Percentiles rank a stretch among this genome's conserved stretches.
Conservation (phyloP, 148 eudicot species). For the Chenopodium album region DNA sequence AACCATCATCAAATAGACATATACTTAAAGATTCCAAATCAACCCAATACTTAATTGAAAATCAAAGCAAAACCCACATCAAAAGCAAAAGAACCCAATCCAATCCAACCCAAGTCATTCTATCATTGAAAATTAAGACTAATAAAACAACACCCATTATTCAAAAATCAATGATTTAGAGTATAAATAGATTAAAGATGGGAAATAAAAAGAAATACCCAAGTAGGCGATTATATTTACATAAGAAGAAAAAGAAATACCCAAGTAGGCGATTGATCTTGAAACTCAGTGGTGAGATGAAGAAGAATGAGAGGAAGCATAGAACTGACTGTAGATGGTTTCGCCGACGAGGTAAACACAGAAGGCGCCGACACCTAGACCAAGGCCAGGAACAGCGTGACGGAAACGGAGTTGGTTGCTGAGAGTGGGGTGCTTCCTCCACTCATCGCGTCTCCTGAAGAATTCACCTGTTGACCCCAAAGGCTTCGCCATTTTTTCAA, state of each 20-base stretch:
- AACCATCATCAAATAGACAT: background rate
- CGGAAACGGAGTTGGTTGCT: slow-evolving; percentile 79
- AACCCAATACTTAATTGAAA: background rate
- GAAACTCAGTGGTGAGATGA: slow-evolving; percentile 42
- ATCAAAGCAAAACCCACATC: background rate
- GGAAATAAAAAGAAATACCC: background rate
- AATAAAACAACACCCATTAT: background rate
- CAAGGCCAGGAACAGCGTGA: slow-evolving; percentile 83
- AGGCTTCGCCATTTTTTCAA: slow-evolving; percentile 53
- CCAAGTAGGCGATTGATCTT: slow-evolving; percentile 1
- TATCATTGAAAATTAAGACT: background rate
- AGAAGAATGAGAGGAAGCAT: slow-evolving; percentile 46
- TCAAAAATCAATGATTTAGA: background rate
- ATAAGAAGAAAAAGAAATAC: background rate
- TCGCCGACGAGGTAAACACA: slow-evolving; percentile 70
- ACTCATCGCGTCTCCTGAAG: slow-evolving; percentile 85
- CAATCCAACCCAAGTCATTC: background rate
- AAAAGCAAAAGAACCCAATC: background rate
- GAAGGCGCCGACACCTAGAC: slow-evolving; percentile 78
- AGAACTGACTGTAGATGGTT: slow-evolving; percentile 51
- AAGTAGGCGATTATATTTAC: no score
- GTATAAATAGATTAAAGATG: background rate
- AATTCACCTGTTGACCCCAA: slow-evolving; percentile 86
- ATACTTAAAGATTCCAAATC: no score
- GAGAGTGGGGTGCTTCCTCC: slow-evolving; percentile 90